A percentile compares a stretch with the other conserved stretches of the same genome.
Evolutionary conservation across 139 green algal species (phyloP).

Genomic region (Chlamydomonas sp.): DNA sequence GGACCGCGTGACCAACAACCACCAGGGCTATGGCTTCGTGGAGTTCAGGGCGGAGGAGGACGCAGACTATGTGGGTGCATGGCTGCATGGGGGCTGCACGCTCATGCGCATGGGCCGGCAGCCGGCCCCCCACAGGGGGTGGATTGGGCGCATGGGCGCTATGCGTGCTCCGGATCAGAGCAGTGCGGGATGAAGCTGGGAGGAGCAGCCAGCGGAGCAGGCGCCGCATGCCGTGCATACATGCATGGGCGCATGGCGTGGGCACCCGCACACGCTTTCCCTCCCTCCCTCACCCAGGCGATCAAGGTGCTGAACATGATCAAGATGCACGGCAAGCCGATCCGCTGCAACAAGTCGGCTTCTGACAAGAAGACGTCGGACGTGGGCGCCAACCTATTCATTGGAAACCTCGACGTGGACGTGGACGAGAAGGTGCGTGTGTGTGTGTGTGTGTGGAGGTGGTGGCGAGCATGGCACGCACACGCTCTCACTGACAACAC

Average conservation of each 20-base stretch:
- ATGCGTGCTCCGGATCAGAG: too few relatives aligned
- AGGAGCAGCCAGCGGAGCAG: too few relatives aligned
- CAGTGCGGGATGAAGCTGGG: too few relatives aligned
- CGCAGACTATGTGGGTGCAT: conserved; percentile 84
- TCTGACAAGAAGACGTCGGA: conserved; percentile 75
- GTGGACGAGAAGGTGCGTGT: conserved; percentile 90
- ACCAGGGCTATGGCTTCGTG: conserved; percentile 98
- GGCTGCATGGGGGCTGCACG: too few relatives aligned
- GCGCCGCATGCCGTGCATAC: too few relatives aligned
- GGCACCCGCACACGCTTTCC: neutral
- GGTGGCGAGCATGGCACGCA: too few relatives aligned
- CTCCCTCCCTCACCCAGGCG: conserved; percentile 42
- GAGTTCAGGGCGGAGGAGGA: conserved; percentile 91
- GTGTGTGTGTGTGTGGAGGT: too few relatives aligned
- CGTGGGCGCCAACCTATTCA: conserved; percentile 96
- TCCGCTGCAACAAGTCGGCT: conserved; percentile 89
- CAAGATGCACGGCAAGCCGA: conserved; percentile 91
- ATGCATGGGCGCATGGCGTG: too few relatives aligned
- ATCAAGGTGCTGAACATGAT: conserved; percentile 98
- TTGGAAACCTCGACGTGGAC: conserved; percentile 93
- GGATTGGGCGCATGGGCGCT: too few relatives aligned
- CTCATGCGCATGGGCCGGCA: too few relatives aligned
- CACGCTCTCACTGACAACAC: too few relatives aligned
- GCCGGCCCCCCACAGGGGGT: too few relatives aligned
- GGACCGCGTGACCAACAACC: conserved; percentile 86